phyloP scores from a whole-genome alignment of 2,329 filamentous ascomycete species.

The Botrytis pseudocinerea region DNA sequence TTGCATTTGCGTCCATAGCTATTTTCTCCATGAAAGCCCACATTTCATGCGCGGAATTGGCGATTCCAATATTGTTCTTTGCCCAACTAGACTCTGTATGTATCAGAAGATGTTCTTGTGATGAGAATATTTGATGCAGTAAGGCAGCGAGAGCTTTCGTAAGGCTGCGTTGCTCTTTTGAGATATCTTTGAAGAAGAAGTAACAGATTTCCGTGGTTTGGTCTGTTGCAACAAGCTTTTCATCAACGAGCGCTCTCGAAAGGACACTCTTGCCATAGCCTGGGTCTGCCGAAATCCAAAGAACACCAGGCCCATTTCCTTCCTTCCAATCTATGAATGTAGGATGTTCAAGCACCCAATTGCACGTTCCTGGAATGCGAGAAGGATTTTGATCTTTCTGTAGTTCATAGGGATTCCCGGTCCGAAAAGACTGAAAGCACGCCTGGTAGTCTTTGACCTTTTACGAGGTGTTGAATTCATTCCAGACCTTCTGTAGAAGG shows the following conservation, averaged over 20 bases:
- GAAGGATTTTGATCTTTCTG: background rate
- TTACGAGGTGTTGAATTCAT: background rate
- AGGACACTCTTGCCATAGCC: background rate
- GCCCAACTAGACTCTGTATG: background rate
- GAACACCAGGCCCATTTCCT: background rate
- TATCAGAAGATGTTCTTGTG: background rate
- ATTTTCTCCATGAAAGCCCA: background rate
- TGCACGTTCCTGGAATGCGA: conserved; percentile 1
- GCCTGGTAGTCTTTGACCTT: background rate
- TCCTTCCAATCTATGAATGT: background rate
- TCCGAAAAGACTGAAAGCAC: background rate
- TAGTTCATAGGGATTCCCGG: background rate
- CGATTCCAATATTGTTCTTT: background rate
- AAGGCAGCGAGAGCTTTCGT: conserved; percentile 3
- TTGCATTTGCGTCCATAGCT: too few relatives aligned
- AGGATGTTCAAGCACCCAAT: background rate
- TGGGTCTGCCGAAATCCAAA: conserved; percentile 3
- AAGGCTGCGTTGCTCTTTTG: background rate
- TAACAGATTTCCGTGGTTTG: background rate
- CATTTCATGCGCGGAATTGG: background rate
- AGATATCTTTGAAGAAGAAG: conserved; percentile 12
- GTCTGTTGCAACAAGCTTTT: background rate
- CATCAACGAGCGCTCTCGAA: background rate
- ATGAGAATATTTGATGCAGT: conserved; percentile 10
- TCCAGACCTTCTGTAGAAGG: background rate